phyloP scores from a whole-genome alignment of 2,329 filamentous ascomycete species.

The Ilyonectria destructans region DNA sequence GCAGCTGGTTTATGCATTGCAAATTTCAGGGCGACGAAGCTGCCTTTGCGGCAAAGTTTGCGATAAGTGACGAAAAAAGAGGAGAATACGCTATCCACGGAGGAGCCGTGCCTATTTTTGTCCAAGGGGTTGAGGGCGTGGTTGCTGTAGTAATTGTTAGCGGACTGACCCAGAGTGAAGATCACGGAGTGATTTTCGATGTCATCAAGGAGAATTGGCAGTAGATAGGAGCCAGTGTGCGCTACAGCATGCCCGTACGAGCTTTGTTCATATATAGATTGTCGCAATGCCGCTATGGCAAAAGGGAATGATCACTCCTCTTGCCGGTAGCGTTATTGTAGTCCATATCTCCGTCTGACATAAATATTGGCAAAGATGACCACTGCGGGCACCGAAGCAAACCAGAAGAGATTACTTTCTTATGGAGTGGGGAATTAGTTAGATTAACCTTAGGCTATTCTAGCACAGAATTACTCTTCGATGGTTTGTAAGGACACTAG shows the following conservation, averaged over 20 bases:
- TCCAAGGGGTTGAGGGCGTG: constrained; percentile 13
- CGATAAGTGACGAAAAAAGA: constrained; percentile 3
- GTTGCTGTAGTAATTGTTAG: constrained; percentile 5
- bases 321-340: too few relatives aligned
- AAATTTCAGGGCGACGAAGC: constrained; percentile 13
- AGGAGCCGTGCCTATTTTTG: constrained; percentile 12
- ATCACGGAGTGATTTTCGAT: not conserved
- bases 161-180: not conserved
- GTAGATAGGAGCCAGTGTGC: not conserved
- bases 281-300: too few relatives aligned
- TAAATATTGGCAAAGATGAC: too few relatives aligned
- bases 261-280: too few relatives aligned
- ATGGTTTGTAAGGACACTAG: too few relatives aligned
- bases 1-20: constrained; percentile 24
- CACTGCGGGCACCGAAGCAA: too few relatives aligned
- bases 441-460: too few relatives aligned
- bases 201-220: not conserved
- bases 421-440: too few relatives aligned
- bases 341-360: too few relatives aligned
- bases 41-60: constrained; percentile 11
- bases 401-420: constrained; percentile 45
- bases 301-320: too few relatives aligned
- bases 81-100: constrained; percentile 15
- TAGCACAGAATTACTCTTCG: too few relatives aligned
- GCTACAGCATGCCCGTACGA: too few relatives aligned